Base-by-base conservation (phyloP, 495 filamentous ascomycete genomes). In the Astrocystis sublimbata region DNA sequence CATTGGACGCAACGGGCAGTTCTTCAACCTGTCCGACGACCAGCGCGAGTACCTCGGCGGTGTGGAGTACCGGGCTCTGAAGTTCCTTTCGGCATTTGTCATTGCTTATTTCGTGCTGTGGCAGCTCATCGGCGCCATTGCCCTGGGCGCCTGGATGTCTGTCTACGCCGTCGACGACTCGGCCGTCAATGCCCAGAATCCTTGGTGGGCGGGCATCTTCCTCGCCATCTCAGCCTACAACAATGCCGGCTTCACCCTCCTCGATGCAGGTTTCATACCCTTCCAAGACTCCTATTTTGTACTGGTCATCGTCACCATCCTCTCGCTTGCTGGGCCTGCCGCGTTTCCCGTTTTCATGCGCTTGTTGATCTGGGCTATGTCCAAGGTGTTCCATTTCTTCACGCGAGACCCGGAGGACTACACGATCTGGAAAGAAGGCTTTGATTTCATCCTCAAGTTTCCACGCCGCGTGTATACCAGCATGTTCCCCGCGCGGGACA, bases 271-370 rank as follows among this genome's bases (percentile, higher is more conserved):
- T 51, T 91, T 92, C 81, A 77, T 80, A 17, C 81, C 85, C 7
- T 88, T 86, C 66, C 81, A 87, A 68, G 73, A 68, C 2, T 79
- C 79, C 8, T 71, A 79, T 65, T 92, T 90, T 63, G 78, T 88
- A 12, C 76, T 93, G 2, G 70, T 90, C n/a, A 87, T 86, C 3
- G 86, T 91, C 80, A 80, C 81, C 41, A 71, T 90, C 17, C 68
- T 92, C 47, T 91, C 92, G 62, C 76, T 93, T 30, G 87, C 89
- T 2, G 90, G 90, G 17, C 92, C 92, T 53, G 91, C 90, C 71
- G 55, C 72, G 61, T 77, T 88, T 56, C 89, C 89, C 0, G 79
- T 89, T 55, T 89, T 91, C 70, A 77, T 92, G 42, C 82, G 89
- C 1, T 76, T 92, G 28, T 87, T 88, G 24, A 76, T 91, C 28